A percentile compares a stretch with the other conserved stretches of the same genome.
Conservation (phyloP, 352 stramenopile genomes). For the Phytopythium boreale region DNA sequence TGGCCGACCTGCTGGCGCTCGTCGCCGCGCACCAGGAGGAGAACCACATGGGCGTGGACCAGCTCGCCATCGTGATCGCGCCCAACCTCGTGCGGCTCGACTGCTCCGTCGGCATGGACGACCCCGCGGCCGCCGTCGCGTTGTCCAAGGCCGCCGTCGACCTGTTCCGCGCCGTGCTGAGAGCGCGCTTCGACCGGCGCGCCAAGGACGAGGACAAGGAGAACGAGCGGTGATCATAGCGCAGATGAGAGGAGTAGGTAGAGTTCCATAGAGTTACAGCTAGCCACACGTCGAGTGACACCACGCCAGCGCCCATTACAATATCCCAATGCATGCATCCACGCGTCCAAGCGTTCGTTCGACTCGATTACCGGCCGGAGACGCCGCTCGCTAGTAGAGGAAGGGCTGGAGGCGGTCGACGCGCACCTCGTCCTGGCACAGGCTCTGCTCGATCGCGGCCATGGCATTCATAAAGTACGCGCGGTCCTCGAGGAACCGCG, state of each 20-base stretch:
- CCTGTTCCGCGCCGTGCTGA: constrained; percentile 58
- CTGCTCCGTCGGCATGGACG: constrained; percentile 34
- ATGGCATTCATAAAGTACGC: constrained; percentile 83
- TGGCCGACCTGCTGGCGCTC: constrained; percentile 73
- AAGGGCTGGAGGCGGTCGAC: constrained; percentile 76
- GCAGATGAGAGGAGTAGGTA: constrained; percentile 6
- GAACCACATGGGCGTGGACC: constrained; percentile 90
- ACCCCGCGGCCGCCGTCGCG: constrained; percentile 82
- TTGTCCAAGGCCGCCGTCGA: constrained; percentile 86
- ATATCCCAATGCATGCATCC: too few relatives aligned
- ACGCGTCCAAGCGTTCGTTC: background rate
- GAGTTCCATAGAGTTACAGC: constrained; percentile 1
- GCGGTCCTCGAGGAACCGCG: constrained; percentile 74
- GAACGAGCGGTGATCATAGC: constrained; percentile 6
- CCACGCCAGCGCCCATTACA: too few relatives aligned
- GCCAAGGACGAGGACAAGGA: background rate
- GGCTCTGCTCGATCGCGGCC: constrained; percentile 67
- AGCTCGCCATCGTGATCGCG: constrained; percentile 87
- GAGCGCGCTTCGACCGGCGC: constrained; percentile 23
- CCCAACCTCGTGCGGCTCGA: constrained; percentile 88
- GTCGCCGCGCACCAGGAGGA: constrained; percentile 65
- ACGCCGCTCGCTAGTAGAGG: constrained; percentile 43
- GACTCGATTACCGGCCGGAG: too few relatives aligned
- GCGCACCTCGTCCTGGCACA: constrained; percentile 77
- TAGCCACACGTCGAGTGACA: background rate